Conservation (phyloP, 208 protist genomes). For the Leishmania braziliensis region DNA sequence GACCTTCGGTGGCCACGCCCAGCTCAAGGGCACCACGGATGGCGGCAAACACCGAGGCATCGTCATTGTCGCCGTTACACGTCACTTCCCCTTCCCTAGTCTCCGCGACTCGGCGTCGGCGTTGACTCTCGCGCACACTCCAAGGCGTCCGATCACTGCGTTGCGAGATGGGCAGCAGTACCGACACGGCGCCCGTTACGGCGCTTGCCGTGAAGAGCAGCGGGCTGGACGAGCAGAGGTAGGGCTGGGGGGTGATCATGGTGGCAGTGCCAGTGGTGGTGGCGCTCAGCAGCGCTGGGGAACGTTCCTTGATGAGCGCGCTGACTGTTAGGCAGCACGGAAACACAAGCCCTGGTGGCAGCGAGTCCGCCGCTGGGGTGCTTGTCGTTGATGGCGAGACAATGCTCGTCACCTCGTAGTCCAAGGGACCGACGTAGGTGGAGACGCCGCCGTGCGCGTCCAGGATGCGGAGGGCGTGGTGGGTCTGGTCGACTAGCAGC, state of each 20-base stretch:
- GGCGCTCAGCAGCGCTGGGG: conserved; percentile 23
- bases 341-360: conserved; percentile 27
- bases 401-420: conserved; percentile 23
- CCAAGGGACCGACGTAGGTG: conserved; percentile 49
- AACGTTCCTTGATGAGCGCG: conserved; percentile 39
- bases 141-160: conserved; percentile 26
- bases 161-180: conserved; percentile 37
- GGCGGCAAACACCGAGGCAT: conserved; percentile 2
- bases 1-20: conserved; percentile 37
- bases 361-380: conserved; percentile 3
- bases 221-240: conserved; percentile 41
- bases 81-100: not conserved
- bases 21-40: conserved; percentile 26
- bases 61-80: not conserved
- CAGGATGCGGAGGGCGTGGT: conserved; percentile 51
- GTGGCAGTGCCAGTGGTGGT: not conserved
- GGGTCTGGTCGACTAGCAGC: conserved; percentile 48
- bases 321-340: conserved; percentile 26
- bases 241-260: conserved; percentile 42
- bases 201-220: conserved; percentile 42
- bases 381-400: not conserved
- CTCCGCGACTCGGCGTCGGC: not conserved
- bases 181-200: conserved; percentile 27
- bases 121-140: conserved; percentile 6
- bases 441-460: conserved; percentile 47